These are phyloP conservation scores for Rhodotorula sp. DNA, from an alignment of 1,284 basidiomycete genomes.

Conservation along the genomic window DNA sequence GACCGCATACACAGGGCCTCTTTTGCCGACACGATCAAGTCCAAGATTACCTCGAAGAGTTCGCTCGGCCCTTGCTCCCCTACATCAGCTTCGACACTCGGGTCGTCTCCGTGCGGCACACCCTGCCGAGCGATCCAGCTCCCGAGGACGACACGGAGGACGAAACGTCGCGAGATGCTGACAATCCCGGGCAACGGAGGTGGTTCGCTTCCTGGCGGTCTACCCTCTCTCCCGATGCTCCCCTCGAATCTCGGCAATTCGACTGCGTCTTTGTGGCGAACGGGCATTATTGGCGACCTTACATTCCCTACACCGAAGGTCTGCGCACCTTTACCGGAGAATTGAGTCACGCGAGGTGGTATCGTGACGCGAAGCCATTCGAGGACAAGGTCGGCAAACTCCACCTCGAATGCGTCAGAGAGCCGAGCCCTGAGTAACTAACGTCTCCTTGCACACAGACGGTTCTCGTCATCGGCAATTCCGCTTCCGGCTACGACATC, in stretches of 20 bases:
- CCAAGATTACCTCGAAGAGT: conserved; percentile 50
- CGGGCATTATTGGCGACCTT: conserved; percentile 55
- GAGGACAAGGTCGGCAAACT: conserved; percentile 31
- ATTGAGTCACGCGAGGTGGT: conserved; percentile 55
- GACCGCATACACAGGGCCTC: conserved; percentile 2
- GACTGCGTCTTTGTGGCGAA: conserved; percentile 51
- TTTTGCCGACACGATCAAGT: conserved; percentile 42
- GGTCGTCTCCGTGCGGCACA: conserved; percentile 46
- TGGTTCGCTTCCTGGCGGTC: conserved; percentile 44
- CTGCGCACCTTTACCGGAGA: conserved; percentile 50
- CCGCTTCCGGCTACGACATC: conserved; percentile 56
- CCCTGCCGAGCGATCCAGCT: conserved; percentile 3
- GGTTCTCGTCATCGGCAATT: conserved; percentile 56
- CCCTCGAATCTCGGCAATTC: conserved; percentile 39
- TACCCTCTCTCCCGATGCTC: neutral
- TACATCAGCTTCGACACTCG: conserved; percentile 50
- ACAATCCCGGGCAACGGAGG: conserved; percentile 7
- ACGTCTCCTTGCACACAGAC: conserved; percentile 38
- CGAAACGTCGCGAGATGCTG: neutral
- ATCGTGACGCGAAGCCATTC: conserved; percentile 48
- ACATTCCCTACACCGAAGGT: conserved; percentile 52
- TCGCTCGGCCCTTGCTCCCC: conserved; percentile 43
- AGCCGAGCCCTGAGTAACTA: too few relatives aligned
- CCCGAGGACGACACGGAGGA: neutral
- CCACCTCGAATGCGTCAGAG: neutral